A percentile compares a stretch with the other conserved stretches of the same genome.
Conservation (phyloP, 2,329 filamentous ascomycete genomes). For the Ophiostoma perfectum region DNA sequence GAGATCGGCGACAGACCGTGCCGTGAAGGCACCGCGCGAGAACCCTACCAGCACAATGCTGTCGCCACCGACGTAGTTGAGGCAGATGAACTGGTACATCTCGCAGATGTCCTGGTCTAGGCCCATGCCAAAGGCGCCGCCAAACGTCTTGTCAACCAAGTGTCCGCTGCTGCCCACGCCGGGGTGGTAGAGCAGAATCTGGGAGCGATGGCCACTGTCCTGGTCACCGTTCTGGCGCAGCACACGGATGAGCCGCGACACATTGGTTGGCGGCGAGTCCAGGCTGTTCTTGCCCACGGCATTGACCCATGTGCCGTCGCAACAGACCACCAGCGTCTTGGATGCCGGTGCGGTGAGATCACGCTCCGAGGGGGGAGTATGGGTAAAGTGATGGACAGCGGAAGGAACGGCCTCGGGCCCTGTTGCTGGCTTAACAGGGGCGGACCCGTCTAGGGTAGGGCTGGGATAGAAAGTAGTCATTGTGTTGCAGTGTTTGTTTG, state of each 20-base stretch:
- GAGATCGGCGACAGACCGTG: constrained; percentile 38
- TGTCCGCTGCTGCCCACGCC: constrained; percentile 33
- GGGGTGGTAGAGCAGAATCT: constrained; percentile 33
- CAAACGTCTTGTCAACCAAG: constrained; percentile 31
- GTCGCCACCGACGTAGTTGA: constrained; percentile 37
- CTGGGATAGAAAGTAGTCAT: not conserved
- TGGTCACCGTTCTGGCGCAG: constrained; percentile 25
- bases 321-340: constrained; percentile 33
- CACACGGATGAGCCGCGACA: constrained; percentile 23
- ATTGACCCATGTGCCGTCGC: constrained; percentile 36
- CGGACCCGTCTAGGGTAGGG: not conserved
- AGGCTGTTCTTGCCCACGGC: constrained; percentile 30
- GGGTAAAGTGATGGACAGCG: not conserved
- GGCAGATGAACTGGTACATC: constrained; percentile 37
- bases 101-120: constrained; percentile 35
- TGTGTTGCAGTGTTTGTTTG: not conserved
- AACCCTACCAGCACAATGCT: constrained; percentile 37
- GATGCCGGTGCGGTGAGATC: too few species aligned
- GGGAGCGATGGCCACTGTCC: constrained; percentile 23
- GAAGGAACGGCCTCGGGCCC: not conserved
- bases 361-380: not conserved
- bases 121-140: constrained; percentile 34
- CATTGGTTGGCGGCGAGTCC: constrained; percentile 21
- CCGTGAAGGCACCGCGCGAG: constrained; percentile 39
- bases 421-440: not conserved